phyloP scores from a whole-genome alignment of 371 early-diverging fungal species.

The Mortierella sp. region DNA sequence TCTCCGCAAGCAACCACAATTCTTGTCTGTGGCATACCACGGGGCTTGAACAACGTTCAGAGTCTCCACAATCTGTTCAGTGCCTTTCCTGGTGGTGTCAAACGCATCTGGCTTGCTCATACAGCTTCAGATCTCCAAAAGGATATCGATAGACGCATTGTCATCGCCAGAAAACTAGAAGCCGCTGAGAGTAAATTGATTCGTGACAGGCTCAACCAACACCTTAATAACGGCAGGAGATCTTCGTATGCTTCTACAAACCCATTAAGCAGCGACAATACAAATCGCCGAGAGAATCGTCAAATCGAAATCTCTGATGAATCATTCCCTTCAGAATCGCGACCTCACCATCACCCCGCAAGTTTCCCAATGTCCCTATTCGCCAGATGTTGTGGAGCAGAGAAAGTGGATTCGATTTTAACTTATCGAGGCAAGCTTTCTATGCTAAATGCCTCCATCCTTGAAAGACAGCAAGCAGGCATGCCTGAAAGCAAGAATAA shows the following conservation, averaged over 20 bases:
- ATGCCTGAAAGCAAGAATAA: slow-evolving; percentile 24
- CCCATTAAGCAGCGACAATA: neutral
- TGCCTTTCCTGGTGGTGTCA: slow-evolving; percentile 80
- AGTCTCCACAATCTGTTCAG: slow-evolving; percentile 64
- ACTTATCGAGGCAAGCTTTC: slow-evolving; percentile 36
- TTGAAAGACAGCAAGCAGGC: slow-evolving; percentile 30
- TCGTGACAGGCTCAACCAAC: slow-evolving; percentile 28
- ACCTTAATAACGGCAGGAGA: slow-evolving; percentile 16
- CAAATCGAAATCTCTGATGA: slow-evolving; percentile 9
- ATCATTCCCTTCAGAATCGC: slow-evolving; percentile 29
- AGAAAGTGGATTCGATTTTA: slow-evolving; percentile 42
- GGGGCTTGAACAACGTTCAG: slow-evolving; percentile 58
- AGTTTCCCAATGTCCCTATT: slow-evolving; percentile 33
- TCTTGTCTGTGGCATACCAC: slow-evolving; percentile 72
- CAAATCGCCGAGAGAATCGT: neutral
- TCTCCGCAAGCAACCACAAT: slow-evolving; percentile 75
- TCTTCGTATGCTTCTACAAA: slow-evolving; percentile 19
- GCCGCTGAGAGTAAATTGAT: slow-evolving; percentile 35
- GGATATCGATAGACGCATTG: slow-evolving; percentile 65
- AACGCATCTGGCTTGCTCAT: slow-evolving; percentile 72
- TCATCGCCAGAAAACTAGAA: slow-evolving; percentile 58
- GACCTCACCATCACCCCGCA: slow-evolving; percentile 35
- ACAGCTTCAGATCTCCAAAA: slow-evolving; percentile 65
- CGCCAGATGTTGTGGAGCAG: slow-evolving; percentile 28
- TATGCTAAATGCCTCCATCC: slow-evolving; percentile 32